Conservation (phyloP, 1,284 basidiomycete species). For the Cystobasidium sp. region DNA sequence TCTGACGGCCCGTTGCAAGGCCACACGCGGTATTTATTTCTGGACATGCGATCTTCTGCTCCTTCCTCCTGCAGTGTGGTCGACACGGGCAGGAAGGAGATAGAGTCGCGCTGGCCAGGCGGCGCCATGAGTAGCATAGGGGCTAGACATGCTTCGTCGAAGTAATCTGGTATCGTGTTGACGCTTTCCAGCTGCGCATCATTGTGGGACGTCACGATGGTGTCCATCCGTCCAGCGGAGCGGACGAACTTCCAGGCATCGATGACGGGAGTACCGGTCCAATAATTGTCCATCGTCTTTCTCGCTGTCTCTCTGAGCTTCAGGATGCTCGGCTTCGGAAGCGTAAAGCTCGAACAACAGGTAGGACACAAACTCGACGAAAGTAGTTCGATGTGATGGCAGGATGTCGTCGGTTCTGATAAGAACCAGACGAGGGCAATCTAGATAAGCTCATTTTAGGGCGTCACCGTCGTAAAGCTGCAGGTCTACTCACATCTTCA, state of each 20-base stretch:
- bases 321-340: neutral
- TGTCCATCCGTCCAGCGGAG: conserved; percentile 11
- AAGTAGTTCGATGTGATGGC: conserved; percentile 22
- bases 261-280: conserved; percentile 3
- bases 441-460: neutral
- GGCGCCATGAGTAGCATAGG: neutral
- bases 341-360: conserved; percentile 18
- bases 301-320: neutral
- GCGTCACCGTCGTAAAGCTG: neutral
- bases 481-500: conserved; percentile 1
- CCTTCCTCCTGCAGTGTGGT: conserved; percentile 1
- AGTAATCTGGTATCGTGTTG: neutral
- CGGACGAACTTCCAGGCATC: neutral
- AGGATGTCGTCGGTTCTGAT: conserved; percentile 6
- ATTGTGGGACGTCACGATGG: neutral
- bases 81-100: neutral
- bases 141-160: conserved; percentile 13
- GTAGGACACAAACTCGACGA: conserved; percentile 15
- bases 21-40: neutral
- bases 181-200: neutral
- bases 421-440: neutral
- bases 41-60: neutral
- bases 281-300: neutral
- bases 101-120: neutral
- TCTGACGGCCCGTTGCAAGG: neutral